phyloP scores from a whole-genome alignment of 345 rosid genomes.

The Geranium brycei region DNA sequence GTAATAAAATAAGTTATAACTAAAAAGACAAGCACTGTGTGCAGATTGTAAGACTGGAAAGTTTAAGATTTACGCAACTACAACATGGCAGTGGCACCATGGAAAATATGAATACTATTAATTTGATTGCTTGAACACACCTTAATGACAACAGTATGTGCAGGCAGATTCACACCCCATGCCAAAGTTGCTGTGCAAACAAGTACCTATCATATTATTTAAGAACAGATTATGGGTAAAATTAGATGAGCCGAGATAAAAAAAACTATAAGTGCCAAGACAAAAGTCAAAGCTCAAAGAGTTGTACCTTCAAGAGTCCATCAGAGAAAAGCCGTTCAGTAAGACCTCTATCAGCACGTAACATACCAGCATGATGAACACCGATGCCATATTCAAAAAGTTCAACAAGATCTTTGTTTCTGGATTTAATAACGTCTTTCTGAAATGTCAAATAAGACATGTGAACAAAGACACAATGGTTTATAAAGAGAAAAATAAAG shows the following conservation, averaged over 20 bases:
- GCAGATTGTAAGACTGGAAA: neutral
- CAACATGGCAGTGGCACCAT: neutral
- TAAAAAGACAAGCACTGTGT: neutral
- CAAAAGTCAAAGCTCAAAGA: constrained; percentile 9
- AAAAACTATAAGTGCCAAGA: constrained; percentile 5
- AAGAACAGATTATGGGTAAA: constrained; percentile 3
- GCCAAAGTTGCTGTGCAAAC: constrained; percentile 99
- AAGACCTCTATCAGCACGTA: constrained; percentile 84
- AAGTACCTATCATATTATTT: constrained; percentile 52
- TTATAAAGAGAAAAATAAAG: constrained; percentile 3
- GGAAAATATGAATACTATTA: neutral
- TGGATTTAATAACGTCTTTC: constrained; percentile 85
- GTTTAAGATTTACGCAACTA: neutral
- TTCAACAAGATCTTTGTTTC: constrained; percentile 82
- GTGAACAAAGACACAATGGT: constrained; percentile 7
- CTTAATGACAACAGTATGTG: constrained; percentile 97
- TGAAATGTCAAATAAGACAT: constrained; percentile 23
- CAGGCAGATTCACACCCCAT: constrained; percentile 98
- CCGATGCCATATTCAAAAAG: constrained; percentile 69
- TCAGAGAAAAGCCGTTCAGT: constrained; percentile 87
- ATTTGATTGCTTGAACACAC: constrained; percentile 23
- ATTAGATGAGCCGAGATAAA: constrained; percentile 6
- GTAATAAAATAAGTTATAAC: neutral
- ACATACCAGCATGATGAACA: constrained; percentile 96
- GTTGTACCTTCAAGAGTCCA: constrained; percentile 70